Percentiles rank a stretch among this genome's conserved stretches.
phyloP scores from a whole-genome alignment of 139 green algal genomes.

The Closterium sp. region DNA sequence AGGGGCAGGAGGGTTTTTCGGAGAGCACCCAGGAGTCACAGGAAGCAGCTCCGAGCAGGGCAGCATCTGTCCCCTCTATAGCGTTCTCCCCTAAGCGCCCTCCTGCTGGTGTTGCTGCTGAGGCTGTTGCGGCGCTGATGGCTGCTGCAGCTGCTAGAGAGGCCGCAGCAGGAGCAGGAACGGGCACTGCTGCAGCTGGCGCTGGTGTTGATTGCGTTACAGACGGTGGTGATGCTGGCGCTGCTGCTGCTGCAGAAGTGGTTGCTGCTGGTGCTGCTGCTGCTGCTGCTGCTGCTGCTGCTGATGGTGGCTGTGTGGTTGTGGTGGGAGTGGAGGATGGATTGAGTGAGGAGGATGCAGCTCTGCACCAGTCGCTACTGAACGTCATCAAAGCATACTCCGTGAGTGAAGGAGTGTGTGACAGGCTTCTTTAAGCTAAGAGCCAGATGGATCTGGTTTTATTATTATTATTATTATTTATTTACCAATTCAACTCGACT shows the following conservation, averaged over 20 bases:
- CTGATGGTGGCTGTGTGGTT: background rate
- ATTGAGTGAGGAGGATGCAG: conserved; percentile 59
- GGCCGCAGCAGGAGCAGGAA: background rate
- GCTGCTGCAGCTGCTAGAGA: background rate
- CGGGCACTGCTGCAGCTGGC: background rate
- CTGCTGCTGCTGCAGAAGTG: background rate
- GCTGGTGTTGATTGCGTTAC: background rate
- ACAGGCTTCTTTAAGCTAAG: too few species aligned
- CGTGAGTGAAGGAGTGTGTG: conserved; percentile 56
- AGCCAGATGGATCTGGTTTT: too few species aligned
- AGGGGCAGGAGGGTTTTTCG: background rate
- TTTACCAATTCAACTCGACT: too few species aligned
- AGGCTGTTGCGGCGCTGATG: background rate
- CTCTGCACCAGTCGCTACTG: conserved; percentile 72
- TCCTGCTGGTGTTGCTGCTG: background rate
- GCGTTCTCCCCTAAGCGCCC: background rate
- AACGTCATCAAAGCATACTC: conserved; percentile 89
- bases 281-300: background rate
- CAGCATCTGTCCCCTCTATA: background rate
- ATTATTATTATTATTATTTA: too few species aligned
- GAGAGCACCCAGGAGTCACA: background rate
- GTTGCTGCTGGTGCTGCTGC: too few species aligned
- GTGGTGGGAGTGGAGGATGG: conserved; percentile 33
- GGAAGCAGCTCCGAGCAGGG: background rate
- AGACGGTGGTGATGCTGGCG: background rate